These are phyloP conservation scores for Pyricularia grisea DNA, from an alignment of 2,329 filamentous ascomycete genomes.

Conservation along the genomic window DNA sequence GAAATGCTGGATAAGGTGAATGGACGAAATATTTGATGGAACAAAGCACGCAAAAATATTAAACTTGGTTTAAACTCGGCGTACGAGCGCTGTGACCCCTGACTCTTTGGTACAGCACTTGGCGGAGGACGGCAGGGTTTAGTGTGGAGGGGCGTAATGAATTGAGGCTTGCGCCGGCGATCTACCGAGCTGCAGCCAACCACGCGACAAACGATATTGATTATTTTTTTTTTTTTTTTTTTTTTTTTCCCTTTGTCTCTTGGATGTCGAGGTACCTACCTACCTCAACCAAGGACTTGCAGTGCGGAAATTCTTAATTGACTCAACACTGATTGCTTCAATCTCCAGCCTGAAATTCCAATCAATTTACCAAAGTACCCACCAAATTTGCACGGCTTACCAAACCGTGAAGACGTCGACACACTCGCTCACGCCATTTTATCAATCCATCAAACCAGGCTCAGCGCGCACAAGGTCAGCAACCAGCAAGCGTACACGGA, in stretches of 20 bases:
- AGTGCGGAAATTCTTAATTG: neutral
- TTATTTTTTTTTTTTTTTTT: neutral
- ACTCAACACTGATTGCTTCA: neutral
- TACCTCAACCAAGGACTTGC: neutral
- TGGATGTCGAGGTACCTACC: neutral
- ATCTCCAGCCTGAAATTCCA: neutral
- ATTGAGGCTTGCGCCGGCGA: neutral
- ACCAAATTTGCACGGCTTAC: neutral
- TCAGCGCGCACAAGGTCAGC: neutral
- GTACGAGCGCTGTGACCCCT: neutral
- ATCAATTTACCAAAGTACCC: neutral
- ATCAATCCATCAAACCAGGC: neutral
- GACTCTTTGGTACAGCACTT: neutral
- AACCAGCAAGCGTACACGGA: neutral
- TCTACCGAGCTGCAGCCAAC: neutral
- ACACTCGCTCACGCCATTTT: neutral
- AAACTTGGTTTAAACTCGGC: neutral
- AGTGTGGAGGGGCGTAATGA: neutral
- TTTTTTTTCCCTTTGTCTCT: no score
- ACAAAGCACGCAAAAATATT: neutral
- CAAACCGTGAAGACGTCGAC: neutral
- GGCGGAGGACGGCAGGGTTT: neutral
- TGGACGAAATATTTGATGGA: neutral
- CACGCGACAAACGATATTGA: neutral
- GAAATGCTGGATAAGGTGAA: neutral